Evolutionary conservation across 1,284 basidiomycete genomes (phyloP), one percentile per base, ranked within the genome.

Genomic region (Meira miltonrushii): DNA sequence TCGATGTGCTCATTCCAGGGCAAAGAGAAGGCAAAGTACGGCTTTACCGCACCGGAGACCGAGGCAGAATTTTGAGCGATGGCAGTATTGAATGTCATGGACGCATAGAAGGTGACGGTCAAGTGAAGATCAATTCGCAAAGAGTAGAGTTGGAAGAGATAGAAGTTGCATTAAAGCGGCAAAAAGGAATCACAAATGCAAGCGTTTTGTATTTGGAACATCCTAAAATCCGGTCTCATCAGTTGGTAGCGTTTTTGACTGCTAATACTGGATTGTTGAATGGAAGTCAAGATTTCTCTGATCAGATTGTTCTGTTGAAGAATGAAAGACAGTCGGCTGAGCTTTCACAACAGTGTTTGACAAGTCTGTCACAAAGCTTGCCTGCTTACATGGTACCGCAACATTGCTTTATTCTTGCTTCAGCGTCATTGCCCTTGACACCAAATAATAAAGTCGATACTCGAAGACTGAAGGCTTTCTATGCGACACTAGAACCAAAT

Each of bases 51-150:
- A 78, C 75, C 0, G 75, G 75, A 38, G 75, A 78, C 47, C 67
- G 72, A 2, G 75, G 73, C 10, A 68, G 74, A n/a, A 58, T 78
- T 54, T 58, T 77, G 28, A 53, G 53, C 19, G 68, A 75, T 38
- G 70, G 68, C 12, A 64, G 55, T 5, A 60, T 77, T 57, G 72
- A 76, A 55, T 74, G 67, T 49, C 64, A 77, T 5, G 75, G 75
- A 23, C 65, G 75, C 10, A 67, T 71, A 40, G 71, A 69, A 54
- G 28, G 28, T 33, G 68, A 67, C 3, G 67, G 66, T 12, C 74
- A 76, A 48, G 73, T 78, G 57, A 78, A 78, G 62, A 60, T 78
- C 47, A 77, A 77, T 43, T 73, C 73, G 2, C 75, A 77, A 63
- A 66, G 75, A 13, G 73, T 77, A 58, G 75, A 78, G 61, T 68